Evolutionary conservation across 768 basidiomycete genomes (phyloP).

Genomic region (Vararia minispora): DNA sequence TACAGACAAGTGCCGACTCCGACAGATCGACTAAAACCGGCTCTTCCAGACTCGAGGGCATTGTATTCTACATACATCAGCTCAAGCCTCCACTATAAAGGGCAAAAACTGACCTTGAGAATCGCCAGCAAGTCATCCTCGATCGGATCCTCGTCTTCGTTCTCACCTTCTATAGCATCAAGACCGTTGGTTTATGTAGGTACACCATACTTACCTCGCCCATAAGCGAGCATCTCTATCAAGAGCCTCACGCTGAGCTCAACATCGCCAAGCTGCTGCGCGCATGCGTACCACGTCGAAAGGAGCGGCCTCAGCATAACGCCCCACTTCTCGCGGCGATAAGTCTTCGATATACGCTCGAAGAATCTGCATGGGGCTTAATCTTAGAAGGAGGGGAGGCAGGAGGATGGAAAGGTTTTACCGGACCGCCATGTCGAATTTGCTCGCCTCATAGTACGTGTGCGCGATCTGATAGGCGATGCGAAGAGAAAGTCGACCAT

Average conservation of each 20-base stretch:
- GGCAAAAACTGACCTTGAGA: conserved; percentile 40
- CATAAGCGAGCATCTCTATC: conserved; percentile 74
- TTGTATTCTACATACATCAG: conserved; percentile 48
- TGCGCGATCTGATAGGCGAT: conserved; percentile 87
- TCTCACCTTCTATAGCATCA: conserved; percentile 18
- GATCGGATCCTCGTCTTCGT: conserved; percentile 37
- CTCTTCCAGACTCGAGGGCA: conserved; percentile 46
- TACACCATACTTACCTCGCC: too few species aligned
- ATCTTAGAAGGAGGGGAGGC: not conserved
- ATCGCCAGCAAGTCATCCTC: conserved; percentile 68
- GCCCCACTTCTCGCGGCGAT: conserved; percentile 78
- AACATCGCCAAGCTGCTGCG: conserved; percentile 65
- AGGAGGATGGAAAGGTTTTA: conserved; percentile 22
- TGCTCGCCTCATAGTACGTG: conserved; percentile 68
- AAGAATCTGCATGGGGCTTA: conserved; percentile 51
- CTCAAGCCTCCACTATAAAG: not conserved
- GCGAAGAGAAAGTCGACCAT: conserved; percentile 76
- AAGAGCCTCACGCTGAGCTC: conserved; percentile 68
- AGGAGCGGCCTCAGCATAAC: conserved; percentile 65
- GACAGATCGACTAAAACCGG: conserved; percentile 50
- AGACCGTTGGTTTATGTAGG: conserved; percentile 1
- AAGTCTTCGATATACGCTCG: conserved; percentile 83
- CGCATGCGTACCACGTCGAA: conserved; percentile 73
- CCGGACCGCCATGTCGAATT: conserved; percentile 85
- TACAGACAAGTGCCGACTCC: conserved; percentile 55